Base-by-base conservation (phyloP, 2,329 filamentous ascomycete genomes). In the Grosmannia huntii region DNA sequence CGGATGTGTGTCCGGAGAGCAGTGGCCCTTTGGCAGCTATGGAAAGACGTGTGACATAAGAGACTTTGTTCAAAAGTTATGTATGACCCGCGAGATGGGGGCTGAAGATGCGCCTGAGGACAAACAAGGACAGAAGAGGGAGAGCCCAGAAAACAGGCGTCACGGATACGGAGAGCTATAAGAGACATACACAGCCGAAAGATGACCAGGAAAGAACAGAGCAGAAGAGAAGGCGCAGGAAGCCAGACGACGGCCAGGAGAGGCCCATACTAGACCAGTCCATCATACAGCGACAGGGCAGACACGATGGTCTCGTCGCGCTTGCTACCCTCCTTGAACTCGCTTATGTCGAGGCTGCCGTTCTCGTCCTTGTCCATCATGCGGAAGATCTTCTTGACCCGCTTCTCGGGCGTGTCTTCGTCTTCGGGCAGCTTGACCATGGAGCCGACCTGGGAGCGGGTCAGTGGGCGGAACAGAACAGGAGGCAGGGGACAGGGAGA, bases 331-430 rank as follows among this genome's bases (percentile, higher is more conserved):
- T 99, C 94, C 76, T 97, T 97, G 80, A 99, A 99, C 72, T 99
- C 94, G 61, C 91, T 87, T 81, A 96, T 92, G 71, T 97, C 92
- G 66, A 99, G 76, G 69, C 89, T 95, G 66, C 92, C 94, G 70
- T 97, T 97, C 76, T 97, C 92, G 71, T 99, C 94, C 81, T 99
- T 99, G 79, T 99, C 94, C 94, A 99, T 99, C 94, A 97, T 97
- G 68, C 87, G 82, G 80, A 99, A 99, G 72, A 99, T 97, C 80
- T 99, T 99, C 73, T 81, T 85, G 62, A 99, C 94, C 63, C 94
- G 87, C 79, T 99, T 99, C 79, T 97, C 92, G 21, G 94, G 94
- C 59, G 94, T 99, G 75, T 99, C 92, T 77, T 99, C 94, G 75
- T 99, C 94, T 73, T 96, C 90, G 56, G 94, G 94, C 51, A 99